These are phyloP conservation scores for Berkeleyomyces rouxiae DNA, from an alignment of 2,329 filamentous ascomycete genomes.

Conservation along the genomic window DNA sequence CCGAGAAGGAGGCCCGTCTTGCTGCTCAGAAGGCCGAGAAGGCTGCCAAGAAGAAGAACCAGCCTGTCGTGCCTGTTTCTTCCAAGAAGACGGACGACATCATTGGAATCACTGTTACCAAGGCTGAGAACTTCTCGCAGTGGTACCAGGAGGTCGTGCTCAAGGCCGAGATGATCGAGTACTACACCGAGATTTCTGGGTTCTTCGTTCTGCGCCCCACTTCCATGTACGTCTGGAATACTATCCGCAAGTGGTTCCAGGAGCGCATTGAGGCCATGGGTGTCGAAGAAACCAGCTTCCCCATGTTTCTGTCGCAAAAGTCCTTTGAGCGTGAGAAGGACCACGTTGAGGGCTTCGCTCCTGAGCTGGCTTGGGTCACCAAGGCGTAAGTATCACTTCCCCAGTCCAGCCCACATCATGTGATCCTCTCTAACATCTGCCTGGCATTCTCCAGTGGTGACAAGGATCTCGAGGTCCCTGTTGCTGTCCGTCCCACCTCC, in stretches of 20 bases:
- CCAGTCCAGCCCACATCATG: not conserved
- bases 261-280: slow-evolving; percentile 74
- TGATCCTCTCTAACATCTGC: not conserved
- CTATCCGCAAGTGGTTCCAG: slow-evolving; percentile 51
- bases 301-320: slow-evolving; percentile 85
- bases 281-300: slow-evolving; percentile 92
- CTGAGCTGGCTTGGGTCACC: slow-evolving; percentile 78
- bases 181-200: slow-evolving; percentile 85
- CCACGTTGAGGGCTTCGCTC: slow-evolving; percentile 96
- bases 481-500: slow-evolving; percentile 51
- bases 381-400: slow-evolving; percentile 42
- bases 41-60: slow-evolving; percentile 35
- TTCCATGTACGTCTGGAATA: slow-evolving; percentile 50
- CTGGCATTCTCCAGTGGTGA: slow-evolving; percentile 45
- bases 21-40: slow-evolving; percentile 46
- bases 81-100: slow-evolving; percentile 51
- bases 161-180: slow-evolving; percentile 95
- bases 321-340: slow-evolving; percentile 81
- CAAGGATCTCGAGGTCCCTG: slow-evolving; percentile 71
- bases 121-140: slow-evolving; percentile 71
- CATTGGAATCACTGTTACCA: slow-evolving; percentile 76
- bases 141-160: slow-evolving; percentile 98
- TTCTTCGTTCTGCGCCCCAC: slow-evolving; percentile 80
- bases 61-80: slow-evolving; percentile 37
- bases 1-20: slow-evolving; percentile 45